Percentiles rank a stretch among this genome's conserved stretches.
These are phyloP conservation scores for Aspergillus udagawae DNA, from an alignment of 2,329 filamentous ascomycete species.

Conservation along the genomic window DNA sequence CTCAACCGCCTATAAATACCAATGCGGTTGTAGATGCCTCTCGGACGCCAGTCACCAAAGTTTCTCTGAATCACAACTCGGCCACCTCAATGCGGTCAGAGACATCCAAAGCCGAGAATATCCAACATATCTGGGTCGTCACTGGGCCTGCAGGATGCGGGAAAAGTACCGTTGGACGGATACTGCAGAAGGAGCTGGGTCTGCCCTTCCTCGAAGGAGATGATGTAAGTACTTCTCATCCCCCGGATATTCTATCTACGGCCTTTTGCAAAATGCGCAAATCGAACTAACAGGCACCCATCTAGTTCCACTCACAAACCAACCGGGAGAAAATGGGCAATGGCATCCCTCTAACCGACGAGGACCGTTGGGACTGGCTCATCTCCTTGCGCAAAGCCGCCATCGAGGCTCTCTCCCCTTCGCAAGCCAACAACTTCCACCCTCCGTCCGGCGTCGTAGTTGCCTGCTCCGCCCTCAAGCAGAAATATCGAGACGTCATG, in stretches of 20 bases:
- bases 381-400: conserved; percentile 66
- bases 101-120: conserved; percentile 7
- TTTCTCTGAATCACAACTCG: conserved; percentile 16
- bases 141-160: conserved; percentile 76
- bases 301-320: conserved; percentile 50
- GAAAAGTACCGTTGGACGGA: conserved; percentile 70
- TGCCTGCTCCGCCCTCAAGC: conserved; percentile 93
- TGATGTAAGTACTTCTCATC: conserved; percentile 54
- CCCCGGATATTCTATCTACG: background rate
- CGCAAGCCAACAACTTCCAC: conserved; percentile 33
- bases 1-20: conserved; percentile 23
- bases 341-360: conserved; percentile 81
- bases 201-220: conserved; percentile 75
- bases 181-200: conserved; percentile 58
- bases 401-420: conserved; percentile 47
- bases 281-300: conserved; percentile 11
- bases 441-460: conserved; percentile 77
- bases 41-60: conserved; percentile 15
- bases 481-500: conserved; percentile 93
- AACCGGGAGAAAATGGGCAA: conserved; percentile 90
- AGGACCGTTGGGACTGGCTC: conserved; percentile 97
- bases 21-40: conserved; percentile 21
- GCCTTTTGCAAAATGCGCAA: background rate
- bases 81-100: conserved; percentile 14
- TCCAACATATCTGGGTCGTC: conserved; percentile 74